These are phyloP conservation scores for Stephania cephalantha DNA, from an alignment of 164 flowering plant species.

Conservation along the genomic window DNA sequence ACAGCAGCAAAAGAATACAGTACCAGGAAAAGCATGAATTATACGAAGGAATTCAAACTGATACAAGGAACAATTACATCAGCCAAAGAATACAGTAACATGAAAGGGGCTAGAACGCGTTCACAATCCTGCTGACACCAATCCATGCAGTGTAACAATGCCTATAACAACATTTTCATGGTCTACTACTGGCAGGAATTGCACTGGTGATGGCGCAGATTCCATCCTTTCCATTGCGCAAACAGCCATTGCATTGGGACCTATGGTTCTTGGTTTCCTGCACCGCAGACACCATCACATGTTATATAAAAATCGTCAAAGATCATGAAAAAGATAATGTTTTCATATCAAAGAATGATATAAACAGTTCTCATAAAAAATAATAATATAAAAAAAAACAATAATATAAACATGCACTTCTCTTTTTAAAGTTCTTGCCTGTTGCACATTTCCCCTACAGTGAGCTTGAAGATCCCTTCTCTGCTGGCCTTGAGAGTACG, in stretches of 20 bases:
- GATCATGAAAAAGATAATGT: not conserved
- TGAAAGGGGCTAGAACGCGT: not conserved
- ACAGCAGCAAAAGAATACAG: too few relatives aligned
- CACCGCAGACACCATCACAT: not conserved
- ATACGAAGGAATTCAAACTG: not conserved
- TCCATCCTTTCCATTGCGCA: slow-evolving; percentile 98
- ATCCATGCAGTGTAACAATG: slow-evolving; percentile 83
- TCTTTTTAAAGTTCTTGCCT: slow-evolving; percentile 36
- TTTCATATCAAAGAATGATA: not conserved
- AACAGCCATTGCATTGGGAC: slow-evolving; percentile 84
- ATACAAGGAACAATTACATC: not conserved
- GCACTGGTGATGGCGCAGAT: slow-evolving; percentile 91
- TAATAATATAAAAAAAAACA: too few relatives aligned
- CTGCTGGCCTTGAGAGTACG: slow-evolving; percentile 89
- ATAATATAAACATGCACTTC: not conserved
- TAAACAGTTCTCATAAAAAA: not conserved
- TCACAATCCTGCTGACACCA: slow-evolving; percentile 88
- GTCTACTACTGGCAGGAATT: slow-evolving; percentile 78
- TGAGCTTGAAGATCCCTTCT: slow-evolving; percentile 89
- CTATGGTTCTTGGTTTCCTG: slow-evolving; percentile 89
- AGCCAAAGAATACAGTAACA: not conserved
- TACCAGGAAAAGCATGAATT: not conserved
- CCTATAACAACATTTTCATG: slow-evolving; percentile 61
- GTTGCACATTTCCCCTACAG: slow-evolving; percentile 95
- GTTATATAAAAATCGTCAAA: not conserved